Base-by-base conservation (phyloP, 345 rosid genomes). In the Xanthoceras sorbifolium region DNA sequence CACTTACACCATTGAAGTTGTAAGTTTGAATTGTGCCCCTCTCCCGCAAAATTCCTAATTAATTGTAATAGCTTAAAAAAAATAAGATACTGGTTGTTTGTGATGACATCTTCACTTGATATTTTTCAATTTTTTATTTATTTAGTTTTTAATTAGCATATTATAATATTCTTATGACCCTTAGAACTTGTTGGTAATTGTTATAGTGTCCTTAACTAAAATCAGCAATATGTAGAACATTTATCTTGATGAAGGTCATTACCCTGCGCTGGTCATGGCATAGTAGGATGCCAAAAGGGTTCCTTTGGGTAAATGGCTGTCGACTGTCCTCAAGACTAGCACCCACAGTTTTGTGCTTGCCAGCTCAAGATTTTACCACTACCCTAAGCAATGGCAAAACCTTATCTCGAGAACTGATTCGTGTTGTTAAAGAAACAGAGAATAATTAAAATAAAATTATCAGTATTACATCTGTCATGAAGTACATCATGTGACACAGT, bases 191-290 rank as follows among this genome's bases (percentile, higher is more conserved):
- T 32, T 54, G 48, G 46, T 11, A n/a, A 12, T 67, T 71, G 9
- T 40, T 32, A 1, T 22, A 11, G 57, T 54, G 46, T 22, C 48
- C 46, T 29, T 31, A 22, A 23, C n/a, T 54, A 71, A 55, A 31
- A n/a, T 71, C 46, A 32, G 64, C n/a, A 71, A 11, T 31, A 54
- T 38, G 23, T 71, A n/a, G 63, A 69, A 69, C n/a, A 29, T 1
- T 22, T 52, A 31, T 69, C 73, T 9, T 31, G 29, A 66, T 66
- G 22, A 38, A 32, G n/a, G 14, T 31, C 32, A 38, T 36, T 38
- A 38, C 70, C 12, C 10, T 12, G 1, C 22, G 52, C 31, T 40
- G 15, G 9, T 23, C 20, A 26, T 4, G 70, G 29, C 12, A 17
- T 36, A 22, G 14, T 18, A 11, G 70, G 52, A 66, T 5, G 9